A percentile compares a stretch with the other conserved stretches of the same genome.
Conservation (phyloP, 805 yeast genomes). For the Scheffersomyces lignosus region DNA sequence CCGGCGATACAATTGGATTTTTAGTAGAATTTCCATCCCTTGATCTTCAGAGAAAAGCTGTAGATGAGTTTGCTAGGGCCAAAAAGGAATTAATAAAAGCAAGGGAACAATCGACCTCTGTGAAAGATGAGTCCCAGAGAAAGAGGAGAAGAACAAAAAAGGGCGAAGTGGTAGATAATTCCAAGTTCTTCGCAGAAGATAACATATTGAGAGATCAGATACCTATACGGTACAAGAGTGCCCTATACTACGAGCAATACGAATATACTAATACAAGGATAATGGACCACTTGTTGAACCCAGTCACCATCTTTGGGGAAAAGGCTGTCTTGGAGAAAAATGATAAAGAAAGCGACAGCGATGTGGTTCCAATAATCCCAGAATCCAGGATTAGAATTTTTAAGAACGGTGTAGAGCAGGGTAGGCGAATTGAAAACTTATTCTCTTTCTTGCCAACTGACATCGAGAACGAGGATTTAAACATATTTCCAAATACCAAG, state of each 20-base stretch:
- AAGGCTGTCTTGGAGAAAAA: conserved; percentile 56
- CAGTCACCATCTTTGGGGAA: conserved; percentile 70
- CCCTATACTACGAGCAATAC: conserved; percentile 78
- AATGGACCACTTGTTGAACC: conserved; percentile 74
- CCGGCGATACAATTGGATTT: conserved; percentile 85
- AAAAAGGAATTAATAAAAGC: conserved; percentile 5
- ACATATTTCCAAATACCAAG: conserved; percentile 23
- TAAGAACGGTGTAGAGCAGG: conserved; percentile 72
- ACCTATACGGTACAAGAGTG: conserved; percentile 79
- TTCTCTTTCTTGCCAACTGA: conserved; percentile 80
- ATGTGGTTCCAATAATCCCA: conserved; percentile 42
- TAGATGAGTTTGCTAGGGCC: conserved; percentile 28
- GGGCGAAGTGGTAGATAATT: conserved; percentile 9
- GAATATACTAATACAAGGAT: conserved; percentile 71
- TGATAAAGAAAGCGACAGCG: conserved; percentile 9
- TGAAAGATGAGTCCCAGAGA: conserved; percentile 6
- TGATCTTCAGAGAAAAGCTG: conserved; percentile 43
- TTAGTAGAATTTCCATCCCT: conserved; percentile 65
- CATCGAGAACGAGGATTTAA: conserved; percentile 47
- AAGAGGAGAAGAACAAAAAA: conserved; percentile 13
- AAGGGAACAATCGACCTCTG: not conserved
- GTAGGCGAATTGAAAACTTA: conserved; percentile 65
- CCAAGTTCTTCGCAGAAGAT: conserved; percentile 12
- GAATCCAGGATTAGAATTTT: conserved; percentile 66
- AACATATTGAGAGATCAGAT: conserved; percentile 78